Percentiles rank a stretch among this genome's conserved stretches.
These are phyloP conservation scores for Neonectria faginata DNA, from an alignment of 2,329 filamentous ascomycete genomes.

Conservation along the genomic window DNA sequence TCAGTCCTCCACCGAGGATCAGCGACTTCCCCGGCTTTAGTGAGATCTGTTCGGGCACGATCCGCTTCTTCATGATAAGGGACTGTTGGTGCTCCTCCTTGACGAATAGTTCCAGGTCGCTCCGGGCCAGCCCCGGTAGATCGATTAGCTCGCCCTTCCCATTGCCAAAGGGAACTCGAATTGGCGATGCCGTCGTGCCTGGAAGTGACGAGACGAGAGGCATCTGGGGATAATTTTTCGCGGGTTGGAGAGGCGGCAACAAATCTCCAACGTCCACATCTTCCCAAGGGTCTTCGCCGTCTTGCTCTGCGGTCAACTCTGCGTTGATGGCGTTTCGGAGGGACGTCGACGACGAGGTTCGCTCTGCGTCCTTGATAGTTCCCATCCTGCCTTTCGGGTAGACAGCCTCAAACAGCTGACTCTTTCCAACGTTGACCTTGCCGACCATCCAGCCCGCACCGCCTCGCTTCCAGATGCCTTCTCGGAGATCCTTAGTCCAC, in stretches of 20 bases:
- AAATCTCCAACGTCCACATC: constrained; percentile 63
- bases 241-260: constrained; percentile 80
- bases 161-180: constrained; percentile 88
- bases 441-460: constrained; percentile 96
- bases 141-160: constrained; percentile 93
- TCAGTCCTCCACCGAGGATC: constrained; percentile 81
- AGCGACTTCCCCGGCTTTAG: constrained; percentile 84
- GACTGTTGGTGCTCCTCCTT: constrained; percentile 71
- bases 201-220: constrained; percentile 88
- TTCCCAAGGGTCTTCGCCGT: constrained; percentile 28
- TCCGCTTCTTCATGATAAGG: constrained; percentile 82
- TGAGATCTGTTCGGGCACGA: constrained; percentile 77
- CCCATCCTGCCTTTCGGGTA: constrained; percentile 80
- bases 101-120: constrained; percentile 78
- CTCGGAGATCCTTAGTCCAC: constrained; percentile 90
- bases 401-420: constrained; percentile 86
- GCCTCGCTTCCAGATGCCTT: constrained; percentile 85
- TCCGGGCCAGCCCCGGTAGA: constrained; percentile 84
- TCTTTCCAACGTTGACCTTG: constrained; percentile 99
- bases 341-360: constrained; percentile 33
- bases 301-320: constrained; percentile 49
- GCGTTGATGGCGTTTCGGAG: constrained; percentile 24
- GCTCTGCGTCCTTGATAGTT: constrained; percentile 30
- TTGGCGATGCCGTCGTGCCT: constrained; percentile 94
- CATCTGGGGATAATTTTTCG: constrained; percentile 83